These are phyloP conservation scores for Coemansia sp. DNA, from an alignment of 192 early-diverging fungal species.

Conservation along the genomic window DNA sequence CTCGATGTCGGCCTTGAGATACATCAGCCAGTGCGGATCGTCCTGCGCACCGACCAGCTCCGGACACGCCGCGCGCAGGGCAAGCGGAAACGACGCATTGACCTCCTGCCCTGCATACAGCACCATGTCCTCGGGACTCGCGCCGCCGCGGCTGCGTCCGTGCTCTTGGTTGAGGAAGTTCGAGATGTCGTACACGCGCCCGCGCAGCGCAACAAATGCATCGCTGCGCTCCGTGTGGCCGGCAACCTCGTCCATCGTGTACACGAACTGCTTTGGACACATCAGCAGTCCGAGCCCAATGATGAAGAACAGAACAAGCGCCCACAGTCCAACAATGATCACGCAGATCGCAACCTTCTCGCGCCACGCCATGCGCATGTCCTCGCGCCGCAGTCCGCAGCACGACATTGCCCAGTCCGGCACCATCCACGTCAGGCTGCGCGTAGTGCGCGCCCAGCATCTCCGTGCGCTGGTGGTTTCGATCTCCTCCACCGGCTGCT, in stretches of 20 bases:
- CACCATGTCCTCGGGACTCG: slow-evolving; percentile 40
- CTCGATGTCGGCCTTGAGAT: slow-evolving; percentile 32
- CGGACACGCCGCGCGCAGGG: slow-evolving; percentile 58
- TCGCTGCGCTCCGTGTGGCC: slow-evolving; percentile 59
- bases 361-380: slow-evolving; percentile 94
- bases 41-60: slow-evolving; percentile 38
- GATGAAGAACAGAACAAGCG: slow-evolving; percentile 82
- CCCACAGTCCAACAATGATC: slow-evolving; percentile 79
- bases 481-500: slow-evolving; percentile 80
- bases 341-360: slow-evolving; percentile 87
- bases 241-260: slow-evolving; percentile 59
- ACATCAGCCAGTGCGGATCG: slow-evolving; percentile 47
- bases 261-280: slow-evolving; percentile 76
- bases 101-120: slow-evolving; percentile 65
- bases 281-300: slow-evolving; percentile 79
- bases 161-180: slow-evolving; percentile 65
- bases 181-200: slow-evolving; percentile 69
- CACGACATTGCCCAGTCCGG: slow-evolving; percentile 44
- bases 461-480: slow-evolving; percentile 37
- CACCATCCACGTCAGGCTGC: slow-evolving; percentile 31
- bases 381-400: slow-evolving; percentile 76
- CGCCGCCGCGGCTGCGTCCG: slow-evolving; percentile 48
- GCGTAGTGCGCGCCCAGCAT: slow-evolving; percentile 44
- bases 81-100: slow-evolving; percentile 64
- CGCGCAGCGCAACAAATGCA: slow-evolving; percentile 67